Percentiles rank a stretch among this genome's conserved stretches.
These are phyloP conservation scores for Aspergillus leporis DNA, from an alignment of 495 filamentous ascomycete species.

Conservation along the genomic window DNA sequence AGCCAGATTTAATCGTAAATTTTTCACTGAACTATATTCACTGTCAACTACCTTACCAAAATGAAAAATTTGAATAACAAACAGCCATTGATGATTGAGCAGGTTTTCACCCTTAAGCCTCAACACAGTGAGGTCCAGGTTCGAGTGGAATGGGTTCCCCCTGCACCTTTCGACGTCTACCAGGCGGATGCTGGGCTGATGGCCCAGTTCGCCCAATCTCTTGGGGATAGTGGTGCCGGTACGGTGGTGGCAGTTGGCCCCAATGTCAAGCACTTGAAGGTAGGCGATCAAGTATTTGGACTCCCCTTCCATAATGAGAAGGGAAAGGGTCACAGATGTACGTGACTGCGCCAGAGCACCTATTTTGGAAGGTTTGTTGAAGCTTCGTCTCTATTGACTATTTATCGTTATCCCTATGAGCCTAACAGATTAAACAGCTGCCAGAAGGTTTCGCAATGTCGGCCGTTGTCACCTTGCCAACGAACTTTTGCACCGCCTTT, in stretches of 20 bases:
- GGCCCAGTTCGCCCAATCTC: slow-evolving; percentile 1
- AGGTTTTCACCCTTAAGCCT: neutral
- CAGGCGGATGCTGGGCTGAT: neutral
- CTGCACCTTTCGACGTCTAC: neutral
- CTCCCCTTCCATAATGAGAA: slow-evolving; percentile 1
- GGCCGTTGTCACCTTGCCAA: neutral
- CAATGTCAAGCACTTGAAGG: neutral
- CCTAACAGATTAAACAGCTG: neutral
- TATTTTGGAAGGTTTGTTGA: neutral
- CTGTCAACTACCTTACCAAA: no score
- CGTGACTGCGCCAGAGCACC: neutral
- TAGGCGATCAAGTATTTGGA: neutral
- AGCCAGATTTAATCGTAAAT: no score
- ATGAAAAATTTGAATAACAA: neutral
- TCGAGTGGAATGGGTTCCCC: neutral
- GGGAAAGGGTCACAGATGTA: slow-evolving; percentile 1
- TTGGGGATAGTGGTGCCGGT: slow-evolving; percentile 1
- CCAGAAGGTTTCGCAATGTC: neutral
- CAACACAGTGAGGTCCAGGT: neutral
- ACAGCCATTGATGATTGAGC: neutral
- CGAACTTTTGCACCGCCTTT: neutral
- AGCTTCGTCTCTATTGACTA: neutral
- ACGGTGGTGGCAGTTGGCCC: neutral
- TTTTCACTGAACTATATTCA: no score
- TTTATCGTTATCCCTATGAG: neutral